Conservation (phyloP, 2,329 filamentous ascomycete genomes). For the Nannizzia gypsea region DNA sequence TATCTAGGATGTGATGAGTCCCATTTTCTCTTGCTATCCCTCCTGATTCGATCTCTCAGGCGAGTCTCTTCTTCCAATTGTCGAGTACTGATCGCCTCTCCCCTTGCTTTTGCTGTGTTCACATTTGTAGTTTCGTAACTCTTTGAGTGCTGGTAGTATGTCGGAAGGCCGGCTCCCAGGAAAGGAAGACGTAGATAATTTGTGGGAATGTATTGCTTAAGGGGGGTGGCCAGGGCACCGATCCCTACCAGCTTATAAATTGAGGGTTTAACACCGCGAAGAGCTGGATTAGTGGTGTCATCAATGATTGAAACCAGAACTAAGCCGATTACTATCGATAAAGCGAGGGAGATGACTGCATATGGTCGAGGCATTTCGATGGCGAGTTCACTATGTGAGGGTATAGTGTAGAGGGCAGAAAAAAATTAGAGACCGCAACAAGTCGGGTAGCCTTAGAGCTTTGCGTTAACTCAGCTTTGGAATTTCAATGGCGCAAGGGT, state of each 20-base stretch:
- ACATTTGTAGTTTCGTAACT: neutral
- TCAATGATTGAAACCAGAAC: neutral
- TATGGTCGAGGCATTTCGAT: neutral
- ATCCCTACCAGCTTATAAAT: neutral
- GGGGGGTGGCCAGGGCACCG: neutral
- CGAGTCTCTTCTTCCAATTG: slow-evolving; percentile 11
- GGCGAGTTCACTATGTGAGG: neutral
- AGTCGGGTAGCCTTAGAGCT: no score
- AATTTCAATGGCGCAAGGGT: neutral
- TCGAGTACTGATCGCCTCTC: neutral
- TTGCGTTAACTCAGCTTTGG: no score
- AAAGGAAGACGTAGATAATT: neutral
- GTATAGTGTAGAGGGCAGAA: neutral
- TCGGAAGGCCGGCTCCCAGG: neutral
- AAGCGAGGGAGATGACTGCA: neutral
- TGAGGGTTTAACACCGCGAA: neutral
- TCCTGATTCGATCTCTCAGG: slow-evolving; percentile 15
- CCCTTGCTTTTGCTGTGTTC: neutral
- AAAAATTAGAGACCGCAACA: neutral
- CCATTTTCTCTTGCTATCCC: slow-evolving; percentile 12
- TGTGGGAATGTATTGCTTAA: neutral
- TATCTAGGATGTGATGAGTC: slow-evolving; percentile 19
- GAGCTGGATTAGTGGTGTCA: neutral
- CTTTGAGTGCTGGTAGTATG: neutral
- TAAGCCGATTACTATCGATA: neutral